Evolutionary conservation across 768 basidiomycete species (phyloP), one percentile per base, ranked within the genome.

Genomic region (Boletus sp.): DNA sequence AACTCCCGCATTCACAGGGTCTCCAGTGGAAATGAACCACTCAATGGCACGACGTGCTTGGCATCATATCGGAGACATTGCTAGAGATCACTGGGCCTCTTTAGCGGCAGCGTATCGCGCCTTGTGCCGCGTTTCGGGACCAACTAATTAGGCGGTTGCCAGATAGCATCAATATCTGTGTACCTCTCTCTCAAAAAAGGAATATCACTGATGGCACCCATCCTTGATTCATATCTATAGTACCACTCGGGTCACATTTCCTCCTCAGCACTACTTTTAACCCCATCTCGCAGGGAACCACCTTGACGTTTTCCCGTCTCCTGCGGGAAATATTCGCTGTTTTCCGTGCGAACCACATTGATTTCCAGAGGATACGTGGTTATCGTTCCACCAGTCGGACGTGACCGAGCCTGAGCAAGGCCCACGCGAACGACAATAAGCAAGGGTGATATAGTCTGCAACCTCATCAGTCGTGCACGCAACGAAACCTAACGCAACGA

Each of bases 361-460:
- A 56, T 38, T 43, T 60, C 44, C 37, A 56, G 23, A 38, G 58
- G 53, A 34, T 15, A 37, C 0, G 38, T 41, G 25, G 7, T 33
- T 9, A 13, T 35, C 27, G 42, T 30, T 25, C 6, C 19, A 14
- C 25, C 17, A n/a, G 49, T 25, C 13, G 30, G 7, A 23, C 29
- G 27, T 13, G 39, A 13, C 9, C 33, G 33, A 41, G 11, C 14
- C 25, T 49, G 43, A 13, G 51, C 42, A 43, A 65, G 52, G 33
- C 60, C 63, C 5, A 64, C 23, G 14, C 63, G 63, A 17, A 35
- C 54, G 17, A 62, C 42, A 29, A 64, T 62, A 4, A 64, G 42
- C 17, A 64, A 51, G 7, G 60, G 63, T 21, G 63, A 54, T n/a
- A 54, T 40, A 15, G 63, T 62, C 63, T 64, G 14, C 32, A 40